These are phyloP conservation scores for Rhizopogon vulgaris DNA, from an alignment of 768 basidiomycete species.

Conservation along the genomic window DNA sequence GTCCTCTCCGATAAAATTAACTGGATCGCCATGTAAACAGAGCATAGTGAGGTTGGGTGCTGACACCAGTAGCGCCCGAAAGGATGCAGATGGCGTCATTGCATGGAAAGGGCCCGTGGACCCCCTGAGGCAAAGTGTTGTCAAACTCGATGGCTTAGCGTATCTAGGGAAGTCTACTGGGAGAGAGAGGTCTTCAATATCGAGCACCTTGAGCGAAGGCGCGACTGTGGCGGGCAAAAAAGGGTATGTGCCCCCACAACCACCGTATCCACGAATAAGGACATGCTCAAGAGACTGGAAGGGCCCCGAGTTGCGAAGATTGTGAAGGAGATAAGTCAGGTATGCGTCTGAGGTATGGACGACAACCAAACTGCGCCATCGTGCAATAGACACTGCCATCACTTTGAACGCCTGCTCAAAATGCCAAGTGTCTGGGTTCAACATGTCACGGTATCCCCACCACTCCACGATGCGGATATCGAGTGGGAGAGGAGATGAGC, in stretches of 20 bases:
- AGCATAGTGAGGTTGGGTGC: constrained; percentile 20
- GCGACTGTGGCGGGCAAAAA: not conserved
- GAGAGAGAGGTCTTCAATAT: constrained; percentile 21
- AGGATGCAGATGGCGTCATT: constrained; percentile 22
- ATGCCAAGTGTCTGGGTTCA: constrained; percentile 13
- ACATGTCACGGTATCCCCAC: constrained; percentile 14
- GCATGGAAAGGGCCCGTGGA: constrained; percentile 18
- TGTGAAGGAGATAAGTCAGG: constrained; percentile 21
- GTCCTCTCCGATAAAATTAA: constrained; percentile 16
- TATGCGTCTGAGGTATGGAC: constrained; percentile 21
- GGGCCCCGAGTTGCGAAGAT: constrained; percentile 13
- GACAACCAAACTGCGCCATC: constrained; percentile 23
- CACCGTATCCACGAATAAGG: not conserved
- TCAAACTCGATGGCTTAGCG: constrained; percentile 12
- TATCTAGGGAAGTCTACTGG: constrained; percentile 9
- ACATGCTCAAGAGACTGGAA: constrained; percentile 2
- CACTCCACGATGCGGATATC: constrained; percentile 21
- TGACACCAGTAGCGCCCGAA: constrained; percentile 17
- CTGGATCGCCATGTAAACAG: constrained; percentile 21
- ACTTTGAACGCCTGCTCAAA: constrained; percentile 19
- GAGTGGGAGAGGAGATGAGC: constrained; percentile 3
- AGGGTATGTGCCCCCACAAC: not conserved
- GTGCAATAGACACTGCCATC: constrained; percentile 17
- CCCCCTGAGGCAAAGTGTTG: constrained; percentile 21
- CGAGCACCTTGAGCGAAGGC: constrained; percentile 19